Evolutionary conservation across 441 rosid genomes (phyloP).

Genomic region (Erysimum pusillum): DNA sequence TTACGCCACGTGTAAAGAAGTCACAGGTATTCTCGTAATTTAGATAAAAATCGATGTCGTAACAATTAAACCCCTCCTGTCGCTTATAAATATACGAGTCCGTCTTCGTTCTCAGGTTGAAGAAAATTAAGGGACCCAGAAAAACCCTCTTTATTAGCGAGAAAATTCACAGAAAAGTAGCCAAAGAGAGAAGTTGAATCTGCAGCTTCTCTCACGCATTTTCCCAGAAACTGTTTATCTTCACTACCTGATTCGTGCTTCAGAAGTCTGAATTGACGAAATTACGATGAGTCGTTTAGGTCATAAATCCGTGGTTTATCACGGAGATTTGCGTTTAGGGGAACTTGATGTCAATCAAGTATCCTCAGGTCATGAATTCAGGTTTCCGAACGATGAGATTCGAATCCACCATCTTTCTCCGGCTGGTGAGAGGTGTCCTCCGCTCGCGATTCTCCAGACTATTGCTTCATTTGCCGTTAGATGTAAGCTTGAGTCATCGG

Average conservation of each 20-base stretch:
- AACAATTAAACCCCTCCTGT: conserved; percentile 13
- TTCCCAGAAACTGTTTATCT: conserved; percentile 8
- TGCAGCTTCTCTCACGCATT: conserved; percentile 39
- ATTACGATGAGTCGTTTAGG: conserved; percentile 79
- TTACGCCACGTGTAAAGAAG: conserved; percentile 40
- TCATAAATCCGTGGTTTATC: conserved; percentile 82
- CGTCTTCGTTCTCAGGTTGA: background rate
- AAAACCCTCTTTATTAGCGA: conserved; percentile 34
- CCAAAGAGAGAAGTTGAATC: conserved; percentile 21
- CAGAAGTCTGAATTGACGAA: conserved; percentile 16
- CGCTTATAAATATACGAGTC: conserved; percentile 49
- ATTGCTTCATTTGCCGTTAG: conserved; percentile 82
- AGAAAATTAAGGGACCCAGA: conserved; percentile 29
- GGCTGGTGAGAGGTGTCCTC: conserved; percentile 86
- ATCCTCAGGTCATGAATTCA: conserved; percentile 58
- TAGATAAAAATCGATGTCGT: conserved; percentile 17
- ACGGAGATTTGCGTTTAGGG: conserved; percentile 80
- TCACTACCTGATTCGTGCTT: conserved; percentile 3
- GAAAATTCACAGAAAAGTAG: conserved; percentile 30
- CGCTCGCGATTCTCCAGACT: conserved; percentile 89
- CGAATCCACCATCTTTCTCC: conserved; percentile 84
- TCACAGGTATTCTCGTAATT: conserved; percentile 47
- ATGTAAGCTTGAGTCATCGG: conserved; percentile 89
- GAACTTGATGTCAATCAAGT: conserved; percentile 77
- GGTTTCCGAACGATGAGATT: conserved; percentile 92